Conservation (phyloP, 768 basidiomycete species). For the Mycena chlorophos region DNA sequence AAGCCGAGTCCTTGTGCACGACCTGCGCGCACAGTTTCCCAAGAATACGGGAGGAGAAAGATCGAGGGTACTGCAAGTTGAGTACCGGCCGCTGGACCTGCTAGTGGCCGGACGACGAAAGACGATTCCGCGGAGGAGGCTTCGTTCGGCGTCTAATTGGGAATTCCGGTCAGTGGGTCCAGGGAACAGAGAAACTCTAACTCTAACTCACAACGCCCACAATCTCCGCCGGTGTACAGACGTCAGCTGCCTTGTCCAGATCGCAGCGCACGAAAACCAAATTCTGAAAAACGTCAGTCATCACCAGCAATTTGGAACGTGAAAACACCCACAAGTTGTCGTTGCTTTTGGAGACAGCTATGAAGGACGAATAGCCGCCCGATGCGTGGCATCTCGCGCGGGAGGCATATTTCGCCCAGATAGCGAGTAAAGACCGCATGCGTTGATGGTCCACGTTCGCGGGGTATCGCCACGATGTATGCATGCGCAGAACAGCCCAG, state of each 20-base stretch:
- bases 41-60: too few species aligned
- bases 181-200: too few species aligned
- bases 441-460: background rate
- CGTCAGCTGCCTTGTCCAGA: background rate
- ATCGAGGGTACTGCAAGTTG: too few species aligned
- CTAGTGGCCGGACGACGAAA: too few species aligned
- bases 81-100: too few species aligned
- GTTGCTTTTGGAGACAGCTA: background rate
- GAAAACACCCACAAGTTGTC: slow-evolving; percentile 2
- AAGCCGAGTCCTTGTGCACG: too few species aligned
- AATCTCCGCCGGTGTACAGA: background rate
- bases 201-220: background rate
- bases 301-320: background rate
- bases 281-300: background rate
- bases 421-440: slow-evolving; percentile 3
- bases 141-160: too few species aligned
- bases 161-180: too few species aligned
- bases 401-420: slow-evolving; percentile 10
- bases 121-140: too few species aligned
- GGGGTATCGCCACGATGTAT: background rate
- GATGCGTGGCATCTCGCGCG: background rate
- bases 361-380: background rate
- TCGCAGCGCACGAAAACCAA: background rate
- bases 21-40: too few species aligned
- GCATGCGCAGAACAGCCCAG: slow-evolving; percentile 10